Percentiles rank a stretch among this genome's conserved stretches.
Evolutionary conservation across 495 filamentous ascomycete genomes (phyloP).

Genomic region (Alectoria sarmentosa): DNA sequence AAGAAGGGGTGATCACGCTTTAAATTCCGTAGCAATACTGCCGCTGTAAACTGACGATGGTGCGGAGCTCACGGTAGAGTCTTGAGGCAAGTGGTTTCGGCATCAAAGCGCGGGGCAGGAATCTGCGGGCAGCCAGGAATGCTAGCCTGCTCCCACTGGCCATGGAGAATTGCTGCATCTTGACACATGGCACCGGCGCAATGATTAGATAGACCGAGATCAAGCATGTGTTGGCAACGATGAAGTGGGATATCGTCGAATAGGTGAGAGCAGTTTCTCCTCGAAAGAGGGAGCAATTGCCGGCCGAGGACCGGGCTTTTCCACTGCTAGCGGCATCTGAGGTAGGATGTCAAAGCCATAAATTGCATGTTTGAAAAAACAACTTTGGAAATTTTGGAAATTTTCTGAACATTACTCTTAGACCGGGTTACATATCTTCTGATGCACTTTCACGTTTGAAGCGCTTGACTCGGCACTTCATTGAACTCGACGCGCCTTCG

Average conservation of each 20-base stretch:
- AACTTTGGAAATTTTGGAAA: not conserved
- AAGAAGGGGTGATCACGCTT: not conserved
- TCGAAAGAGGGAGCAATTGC: not conserved
- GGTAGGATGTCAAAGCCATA: not conserved
- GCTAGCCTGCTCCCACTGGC: not conserved
- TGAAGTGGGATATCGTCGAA: not conserved
- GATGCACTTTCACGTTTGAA: not conserved
- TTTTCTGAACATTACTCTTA: no score
- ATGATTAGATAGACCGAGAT: not conserved
- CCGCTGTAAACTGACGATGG: slow-evolving; percentile 8
- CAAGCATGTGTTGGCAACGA: not conserved
- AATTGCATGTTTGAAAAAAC: not conserved
- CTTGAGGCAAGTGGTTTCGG: slow-evolving; percentile 16
- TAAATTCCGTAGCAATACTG: not conserved
- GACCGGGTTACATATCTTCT: not conserved
- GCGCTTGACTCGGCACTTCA: not conserved
- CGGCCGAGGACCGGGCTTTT: not conserved
- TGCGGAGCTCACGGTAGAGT: slow-evolving; percentile 18
- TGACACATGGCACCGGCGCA: not conserved
- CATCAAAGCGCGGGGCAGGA: slow-evolving; percentile 12
- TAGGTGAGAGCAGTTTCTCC: not conserved
- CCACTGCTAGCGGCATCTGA: not conserved
- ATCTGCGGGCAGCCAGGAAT: not conserved
- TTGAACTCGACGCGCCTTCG: not conserved
- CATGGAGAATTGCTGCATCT: not conserved